Percentiles rank a stretch among this genome's conserved stretches.
Evolutionary conservation across 805 yeast genomes (phyloP).

Genomic region (Nakazawaea laoshanensis): DNA sequence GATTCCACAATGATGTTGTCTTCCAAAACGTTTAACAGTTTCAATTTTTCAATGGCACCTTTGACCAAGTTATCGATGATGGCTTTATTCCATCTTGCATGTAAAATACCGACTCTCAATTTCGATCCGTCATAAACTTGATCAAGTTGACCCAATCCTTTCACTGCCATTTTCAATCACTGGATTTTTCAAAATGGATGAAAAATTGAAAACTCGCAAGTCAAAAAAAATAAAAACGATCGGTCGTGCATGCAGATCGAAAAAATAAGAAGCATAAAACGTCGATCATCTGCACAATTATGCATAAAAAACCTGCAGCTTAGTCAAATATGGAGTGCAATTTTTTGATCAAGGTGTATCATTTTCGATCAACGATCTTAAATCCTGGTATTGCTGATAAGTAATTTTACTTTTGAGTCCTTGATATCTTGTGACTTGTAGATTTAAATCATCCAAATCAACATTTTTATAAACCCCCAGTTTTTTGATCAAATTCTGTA

Average conservation of each 20-base stretch:
- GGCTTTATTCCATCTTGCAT: conserved; percentile 88
- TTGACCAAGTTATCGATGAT: conserved; percentile 73
- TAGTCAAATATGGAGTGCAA: too few relatives aligned
- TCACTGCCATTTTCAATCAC: conserved; percentile 53
- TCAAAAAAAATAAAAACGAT: too few relatives aligned
- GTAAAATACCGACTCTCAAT: conserved; percentile 76
- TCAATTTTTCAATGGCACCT: conserved; percentile 62
- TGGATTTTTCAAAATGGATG: too few relatives aligned
- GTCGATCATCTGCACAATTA: too few relatives aligned
- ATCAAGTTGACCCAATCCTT: conserved; percentile 73
- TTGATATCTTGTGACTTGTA: conserved; percentile 46
- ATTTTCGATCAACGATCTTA: conserved; percentile 12
- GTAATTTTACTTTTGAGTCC: conserved; percentile 38
- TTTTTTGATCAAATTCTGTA: conserved; percentile 62
- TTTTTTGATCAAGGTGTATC: too few relatives aligned
- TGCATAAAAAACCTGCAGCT: too few relatives aligned
- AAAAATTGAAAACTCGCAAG: too few relatives aligned
- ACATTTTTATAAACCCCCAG: conserved; percentile 41
- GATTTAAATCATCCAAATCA: conserved; percentile 22
- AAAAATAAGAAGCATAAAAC: too few relatives aligned
- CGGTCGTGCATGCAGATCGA: neutral
- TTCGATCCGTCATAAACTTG: conserved; percentile 53
- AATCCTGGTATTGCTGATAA: conserved; percentile 29
- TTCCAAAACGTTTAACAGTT: conserved; percentile 59
- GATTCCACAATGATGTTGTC: conserved; percentile 74